phyloP scores from a whole-genome alignment of 441 rosid genomes.

The Bocquillonia castaneifolia region DNA sequence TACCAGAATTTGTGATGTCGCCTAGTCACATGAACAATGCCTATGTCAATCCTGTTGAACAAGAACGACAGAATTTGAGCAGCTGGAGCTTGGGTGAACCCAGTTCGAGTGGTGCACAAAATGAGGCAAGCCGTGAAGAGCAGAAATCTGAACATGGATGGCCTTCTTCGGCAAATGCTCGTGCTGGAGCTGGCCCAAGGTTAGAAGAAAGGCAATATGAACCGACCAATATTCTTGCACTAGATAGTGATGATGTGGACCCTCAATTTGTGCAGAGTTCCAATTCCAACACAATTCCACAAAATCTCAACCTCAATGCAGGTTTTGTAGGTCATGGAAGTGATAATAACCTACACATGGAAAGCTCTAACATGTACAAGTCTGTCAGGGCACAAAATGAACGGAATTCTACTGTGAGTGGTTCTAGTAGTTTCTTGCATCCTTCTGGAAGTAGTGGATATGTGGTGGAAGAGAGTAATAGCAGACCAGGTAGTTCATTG shows the following conservation, averaged over 20 bases:
- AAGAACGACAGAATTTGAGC: slow-evolving; percentile 43
- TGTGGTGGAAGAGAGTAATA: slow-evolving; percentile 36
- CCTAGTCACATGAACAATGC: slow-evolving; percentile 34
- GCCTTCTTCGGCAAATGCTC: slow-evolving; percentile 33
- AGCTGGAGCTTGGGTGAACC: slow-evolving; percentile 55
- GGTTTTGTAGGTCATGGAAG: slow-evolving; percentile 44
- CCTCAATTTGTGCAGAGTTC: slow-evolving; percentile 35
- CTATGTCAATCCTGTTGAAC: slow-evolving; percentile 43
- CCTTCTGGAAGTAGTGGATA: slow-evolving; percentile 43
- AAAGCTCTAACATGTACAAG: slow-evolving; percentile 35
- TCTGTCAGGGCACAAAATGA: slow-evolving; percentile 36
- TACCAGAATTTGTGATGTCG: slow-evolving; percentile 42
- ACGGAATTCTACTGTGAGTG: slow-evolving; percentile 25
- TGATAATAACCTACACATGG: slow-evolving; percentile 37
- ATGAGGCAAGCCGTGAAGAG: slow-evolving; percentile 35
- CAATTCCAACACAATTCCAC: slow-evolving; percentile 32
- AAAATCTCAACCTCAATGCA: slow-evolving; percentile 57
- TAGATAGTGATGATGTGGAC: slow-evolving; percentile 33
- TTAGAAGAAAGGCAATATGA: slow-evolving; percentile 40
- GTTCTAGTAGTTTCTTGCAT: slow-evolving; percentile 31
- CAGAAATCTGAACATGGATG: slow-evolving; percentile 37
- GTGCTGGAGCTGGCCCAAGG: slow-evolving; percentile 32
- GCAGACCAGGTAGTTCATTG: slow-evolving; percentile 43
- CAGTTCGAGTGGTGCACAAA: slow-evolving; percentile 39
- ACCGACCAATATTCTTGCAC: slow-evolving; percentile 28